Evolutionary conservation across 306 rosid genomes (phyloP).

Genomic region (Pachyrhizus erosus): DNA sequence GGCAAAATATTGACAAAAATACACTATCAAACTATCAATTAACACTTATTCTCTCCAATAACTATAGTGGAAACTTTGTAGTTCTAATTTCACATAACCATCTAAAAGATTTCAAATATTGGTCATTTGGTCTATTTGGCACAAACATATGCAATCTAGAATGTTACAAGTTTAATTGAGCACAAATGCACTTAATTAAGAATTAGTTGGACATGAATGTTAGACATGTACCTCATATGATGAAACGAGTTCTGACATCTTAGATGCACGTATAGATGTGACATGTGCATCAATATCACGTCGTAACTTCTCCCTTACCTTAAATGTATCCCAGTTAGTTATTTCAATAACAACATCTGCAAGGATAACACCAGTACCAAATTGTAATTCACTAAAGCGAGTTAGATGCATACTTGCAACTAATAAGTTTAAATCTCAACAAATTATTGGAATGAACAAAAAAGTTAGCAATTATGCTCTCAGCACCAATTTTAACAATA

Average conservation of each 20-base stretch:
- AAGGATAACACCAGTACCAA: constrained; percentile 41
- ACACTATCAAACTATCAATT: constrained; percentile 16
- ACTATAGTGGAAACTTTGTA: not conserved
- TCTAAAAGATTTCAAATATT: not conserved
- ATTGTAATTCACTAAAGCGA: constrained; percentile 31
- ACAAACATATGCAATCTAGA: not conserved
- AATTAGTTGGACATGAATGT: constrained; percentile 20
- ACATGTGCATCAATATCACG: constrained; percentile 84
- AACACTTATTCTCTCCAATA: not conserved
- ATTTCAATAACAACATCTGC: constrained; percentile 77
- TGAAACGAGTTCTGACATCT: constrained; percentile 72
- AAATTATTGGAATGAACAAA: constrained; percentile 15
- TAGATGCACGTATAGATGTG: constrained; percentile 65
- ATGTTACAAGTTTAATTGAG: not conserved
- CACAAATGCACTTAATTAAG: not conserved
- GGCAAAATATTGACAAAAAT: constrained; percentile 14
- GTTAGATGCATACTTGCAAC: constrained; percentile 18
- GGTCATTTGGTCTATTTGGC: not conserved
- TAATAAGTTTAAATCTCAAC: not conserved
- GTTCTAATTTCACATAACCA: constrained; percentile 4
- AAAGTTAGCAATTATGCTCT: not conserved
- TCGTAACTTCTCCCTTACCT: constrained; percentile 77
- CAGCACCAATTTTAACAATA: not conserved
- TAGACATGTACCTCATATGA: constrained; percentile 62
- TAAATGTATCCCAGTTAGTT: constrained; percentile 83